A percentile compares a stretch with the other conserved stretches of the same genome.
Evolutionary conservation across 768 basidiomycete genomes (phyloP).

Genomic region (Tubosaeta sp.): DNA sequence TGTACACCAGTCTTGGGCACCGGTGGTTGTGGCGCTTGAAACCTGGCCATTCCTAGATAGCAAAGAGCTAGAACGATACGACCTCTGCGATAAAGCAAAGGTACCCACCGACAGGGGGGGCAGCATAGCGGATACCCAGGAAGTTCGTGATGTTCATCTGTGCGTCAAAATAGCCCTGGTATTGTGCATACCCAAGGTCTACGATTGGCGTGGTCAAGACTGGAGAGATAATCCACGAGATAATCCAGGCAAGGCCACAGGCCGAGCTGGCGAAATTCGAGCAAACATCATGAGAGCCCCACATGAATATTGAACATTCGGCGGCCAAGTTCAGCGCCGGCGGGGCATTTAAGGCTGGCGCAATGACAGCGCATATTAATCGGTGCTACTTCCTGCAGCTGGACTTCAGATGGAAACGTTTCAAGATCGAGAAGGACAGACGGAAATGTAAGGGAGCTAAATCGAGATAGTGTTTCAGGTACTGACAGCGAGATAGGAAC

Average conservation of each 20-base stretch:
- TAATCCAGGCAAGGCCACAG: not conserved
- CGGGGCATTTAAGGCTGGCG: too few species aligned
- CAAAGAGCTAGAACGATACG: not conserved
- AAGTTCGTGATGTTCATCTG: slow-evolving; percentile 21
- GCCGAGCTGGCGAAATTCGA: not conserved
- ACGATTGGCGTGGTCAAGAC: slow-evolving; percentile 11
- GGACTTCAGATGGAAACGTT: too few species aligned
- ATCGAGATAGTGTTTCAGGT: too few species aligned
- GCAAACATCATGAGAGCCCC: not conserved
- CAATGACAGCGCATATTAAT: too few species aligned
- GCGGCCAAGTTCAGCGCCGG: too few species aligned
- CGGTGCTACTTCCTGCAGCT: too few species aligned
- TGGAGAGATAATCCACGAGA: not conserved
- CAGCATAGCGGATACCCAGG: slow-evolving; percentile 42
- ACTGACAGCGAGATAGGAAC: too few species aligned
- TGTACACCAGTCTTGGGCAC: slow-evolving; percentile 14
- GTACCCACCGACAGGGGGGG: slow-evolving; percentile 40
- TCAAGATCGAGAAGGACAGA: too few species aligned
- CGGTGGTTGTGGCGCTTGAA: slow-evolving; percentile 28
- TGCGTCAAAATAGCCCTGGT: slow-evolving; percentile 25
- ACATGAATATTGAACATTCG: not conserved
- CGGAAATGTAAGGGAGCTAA: too few species aligned
- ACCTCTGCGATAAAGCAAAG: not conserved
- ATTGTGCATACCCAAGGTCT: slow-evolving; percentile 28
- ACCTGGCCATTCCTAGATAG: slow-evolving; percentile 21